A percentile compares a stretch with the other conserved stretches of the same genome.
Conservation (phyloP, 495 filamentous ascomycete species). For the Aspergillus biplanus region DNA sequence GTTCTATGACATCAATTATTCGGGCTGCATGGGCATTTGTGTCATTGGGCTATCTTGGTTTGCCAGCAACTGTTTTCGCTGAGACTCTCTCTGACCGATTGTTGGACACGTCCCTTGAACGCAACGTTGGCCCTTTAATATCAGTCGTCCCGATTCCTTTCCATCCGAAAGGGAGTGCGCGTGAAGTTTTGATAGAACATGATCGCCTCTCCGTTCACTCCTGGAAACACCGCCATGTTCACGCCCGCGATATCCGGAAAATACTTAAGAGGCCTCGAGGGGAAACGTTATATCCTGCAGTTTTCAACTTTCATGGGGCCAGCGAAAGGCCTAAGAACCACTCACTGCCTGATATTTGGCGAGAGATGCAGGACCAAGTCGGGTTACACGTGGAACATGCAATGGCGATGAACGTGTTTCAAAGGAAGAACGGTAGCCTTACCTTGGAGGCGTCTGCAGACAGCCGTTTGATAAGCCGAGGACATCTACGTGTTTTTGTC, state of each 20-base stretch:
- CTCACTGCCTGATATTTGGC: constrained; percentile 24
- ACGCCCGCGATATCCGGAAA: constrained; percentile 34
- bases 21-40: constrained; percentile 36
- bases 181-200: constrained; percentile 30
- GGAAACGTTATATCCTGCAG: constrained; percentile 35
- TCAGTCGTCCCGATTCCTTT: constrained; percentile 40
- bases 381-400: constrained; percentile 40
- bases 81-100: constrained; percentile 39
- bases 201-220: constrained; percentile 28
- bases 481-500: constrained; percentile 34
- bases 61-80: constrained; percentile 36
- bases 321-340: constrained; percentile 1
- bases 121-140: constrained; percentile 36
- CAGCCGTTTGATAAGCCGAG: constrained; percentile 28
- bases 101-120: constrained; percentile 29
- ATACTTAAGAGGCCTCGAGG: constrained; percentile 29
- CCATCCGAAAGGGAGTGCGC: constrained; percentile 22
- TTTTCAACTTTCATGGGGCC: constrained; percentile 37
- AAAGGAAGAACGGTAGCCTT: constrained; percentile 20
- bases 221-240: constrained; percentile 31
- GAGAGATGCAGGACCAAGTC: constrained; percentile 29
- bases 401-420: constrained; percentile 39
- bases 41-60: constrained; percentile 35
- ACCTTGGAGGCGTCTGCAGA: constrained; percentile 33
- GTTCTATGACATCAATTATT: constrained; percentile 36